Conservation (phyloP, 306 rosid genomes). For the Cucurbita argyrosperma region DNA sequence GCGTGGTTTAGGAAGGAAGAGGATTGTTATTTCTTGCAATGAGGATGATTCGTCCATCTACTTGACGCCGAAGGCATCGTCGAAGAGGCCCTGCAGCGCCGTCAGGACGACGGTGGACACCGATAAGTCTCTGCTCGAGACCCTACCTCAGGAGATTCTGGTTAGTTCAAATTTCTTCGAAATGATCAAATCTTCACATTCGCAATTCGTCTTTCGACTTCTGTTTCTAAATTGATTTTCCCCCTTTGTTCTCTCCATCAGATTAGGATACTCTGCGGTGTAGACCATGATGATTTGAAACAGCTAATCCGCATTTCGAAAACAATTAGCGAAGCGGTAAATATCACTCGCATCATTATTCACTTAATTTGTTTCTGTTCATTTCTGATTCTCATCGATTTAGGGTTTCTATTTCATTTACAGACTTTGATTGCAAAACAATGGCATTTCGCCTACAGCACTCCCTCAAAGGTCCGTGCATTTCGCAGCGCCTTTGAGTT, state of each 20-base stretch:
- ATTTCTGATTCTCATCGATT: conserved; percentile 1
- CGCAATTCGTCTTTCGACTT: background rate
- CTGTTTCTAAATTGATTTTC: background rate
- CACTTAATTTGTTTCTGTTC: background rate
- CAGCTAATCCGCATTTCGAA: conserved; percentile 55
- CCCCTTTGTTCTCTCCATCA: conserved; percentile 5
- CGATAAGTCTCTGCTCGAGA: conserved; percentile 30
- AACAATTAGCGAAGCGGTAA: conserved; percentile 44
- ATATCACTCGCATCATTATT: background rate
- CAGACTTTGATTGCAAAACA: conserved; percentile 43
- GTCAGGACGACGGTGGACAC: background rate
- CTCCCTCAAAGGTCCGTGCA: conserved; percentile 42
- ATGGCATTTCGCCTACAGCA: conserved; percentile 44
- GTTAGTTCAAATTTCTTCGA: conserved; percentile 19
- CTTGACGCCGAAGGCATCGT: conserved; percentile 30
- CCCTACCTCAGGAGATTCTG: conserved; percentile 58
- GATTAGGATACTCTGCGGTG: conserved; percentile 49
- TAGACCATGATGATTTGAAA: conserved; percentile 58
- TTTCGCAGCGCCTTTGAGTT: conserved; percentile 17
- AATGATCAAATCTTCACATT: background rate
- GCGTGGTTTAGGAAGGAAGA: conserved; percentile 37
- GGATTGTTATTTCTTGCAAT: conserved; percentile 27
- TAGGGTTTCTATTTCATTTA: conserved; percentile 6
- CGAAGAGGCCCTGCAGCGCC: conserved; percentile 34
- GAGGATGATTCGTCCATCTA: conserved; percentile 6